A percentile compares a stretch with the other conserved stretches of the same genome.
Conservation (phyloP, 2,329 filamentous ascomycete species). For the Arthrobotrys musiformis region DNA sequence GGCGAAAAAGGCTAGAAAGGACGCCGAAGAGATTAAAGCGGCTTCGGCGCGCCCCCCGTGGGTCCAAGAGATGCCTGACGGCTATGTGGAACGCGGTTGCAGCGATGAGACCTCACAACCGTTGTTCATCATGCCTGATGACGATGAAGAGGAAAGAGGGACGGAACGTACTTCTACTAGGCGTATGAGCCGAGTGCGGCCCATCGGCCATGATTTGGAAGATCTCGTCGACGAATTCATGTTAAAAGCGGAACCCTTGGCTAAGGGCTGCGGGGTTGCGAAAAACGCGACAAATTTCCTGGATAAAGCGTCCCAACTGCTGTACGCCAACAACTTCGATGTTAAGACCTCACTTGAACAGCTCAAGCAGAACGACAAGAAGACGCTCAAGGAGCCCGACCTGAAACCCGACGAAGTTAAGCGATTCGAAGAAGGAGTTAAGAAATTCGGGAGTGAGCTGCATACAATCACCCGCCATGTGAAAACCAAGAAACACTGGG, state of each 20-base stretch:
- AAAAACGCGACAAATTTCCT: constrained; percentile 84
- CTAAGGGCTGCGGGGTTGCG: constrained; percentile 74
- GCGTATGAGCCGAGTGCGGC: constrained; percentile 36
- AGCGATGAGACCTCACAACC: constrained; percentile 77
- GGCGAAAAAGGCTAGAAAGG: constrained; percentile 78
- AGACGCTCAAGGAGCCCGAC: constrained; percentile 84
- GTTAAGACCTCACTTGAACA: constrained; percentile 75
- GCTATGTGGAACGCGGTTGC: constrained; percentile 85
- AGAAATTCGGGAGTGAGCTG: constrained; percentile 91
- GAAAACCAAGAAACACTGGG: constrained; percentile 79
- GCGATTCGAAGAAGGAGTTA: constrained; percentile 89
- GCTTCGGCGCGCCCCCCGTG: constrained; percentile 84
- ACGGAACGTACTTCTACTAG: constrained; percentile 45
- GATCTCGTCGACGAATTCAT: constrained; percentile 81
- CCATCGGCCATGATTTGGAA: constrained; percentile 65
- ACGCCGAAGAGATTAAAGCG: constrained; percentile 83
- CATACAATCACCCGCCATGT: constrained; percentile 84
- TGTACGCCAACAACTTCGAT: constrained; percentile 79
- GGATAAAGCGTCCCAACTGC: constrained; percentile 80
- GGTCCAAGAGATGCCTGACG: constrained; percentile 89
- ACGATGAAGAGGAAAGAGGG: constrained; percentile 63
- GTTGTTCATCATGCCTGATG: constrained; percentile 73
- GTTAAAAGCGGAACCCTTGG: constrained; percentile 73
- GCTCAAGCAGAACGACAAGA: constrained; percentile 74
- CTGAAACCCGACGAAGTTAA: constrained; percentile 81